These are phyloP conservation scores for Fusarium praegraminearum DNA, from an alignment of 2,329 filamentous ascomycete genomes.

Conservation along the genomic window DNA sequence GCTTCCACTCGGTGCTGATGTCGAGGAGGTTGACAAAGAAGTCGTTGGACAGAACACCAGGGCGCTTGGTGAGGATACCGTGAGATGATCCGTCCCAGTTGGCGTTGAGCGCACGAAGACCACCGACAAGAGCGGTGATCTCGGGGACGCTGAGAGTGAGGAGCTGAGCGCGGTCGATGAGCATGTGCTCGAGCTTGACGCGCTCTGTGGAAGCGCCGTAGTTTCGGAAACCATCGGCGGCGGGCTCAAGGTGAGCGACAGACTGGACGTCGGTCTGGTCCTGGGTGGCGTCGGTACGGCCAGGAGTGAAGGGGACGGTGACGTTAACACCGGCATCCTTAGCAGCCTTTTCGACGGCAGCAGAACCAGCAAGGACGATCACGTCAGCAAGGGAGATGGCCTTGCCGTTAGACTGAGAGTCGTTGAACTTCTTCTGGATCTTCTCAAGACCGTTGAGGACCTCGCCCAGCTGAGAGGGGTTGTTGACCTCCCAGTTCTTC, in stretches of 20 bases:
- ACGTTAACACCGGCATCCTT: conserved; percentile 60
- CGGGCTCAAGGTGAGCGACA: conserved; percentile 74
- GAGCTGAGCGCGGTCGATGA: conserved; percentile 78
- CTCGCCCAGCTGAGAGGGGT: conserved; percentile 72
- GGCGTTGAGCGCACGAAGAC: conserved; percentile 75
- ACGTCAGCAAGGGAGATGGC: conserved; percentile 81
- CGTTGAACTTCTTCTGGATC: conserved; percentile 76
- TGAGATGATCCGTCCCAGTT: conserved; percentile 77
- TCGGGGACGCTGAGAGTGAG: conserved; percentile 78
- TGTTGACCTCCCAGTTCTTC: conserved; percentile 80
- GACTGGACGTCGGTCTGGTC: conserved; percentile 78
- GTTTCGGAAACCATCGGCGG: conserved; percentile 82
- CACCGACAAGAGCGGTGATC: conserved; percentile 76
- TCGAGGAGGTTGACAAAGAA: conserved; percentile 86
- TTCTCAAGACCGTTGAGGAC: conserved; percentile 72
- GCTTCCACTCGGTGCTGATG: conserved; percentile 71
- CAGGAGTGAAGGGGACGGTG: conserved; percentile 77
- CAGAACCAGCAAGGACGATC: conserved; percentile 78
- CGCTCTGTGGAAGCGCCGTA: conserved; percentile 73
- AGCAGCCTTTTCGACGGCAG: conserved; percentile 81
- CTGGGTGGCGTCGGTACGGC: conserved; percentile 77
- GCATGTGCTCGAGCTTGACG: conserved; percentile 74
- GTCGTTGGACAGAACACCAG: conserved; percentile 79
- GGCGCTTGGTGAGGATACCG: conserved; percentile 76
- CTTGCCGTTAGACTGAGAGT: conserved; percentile 64